Conservation (phyloP, 495 filamentous ascomycete species). For the Tirmania nivea region DNA sequence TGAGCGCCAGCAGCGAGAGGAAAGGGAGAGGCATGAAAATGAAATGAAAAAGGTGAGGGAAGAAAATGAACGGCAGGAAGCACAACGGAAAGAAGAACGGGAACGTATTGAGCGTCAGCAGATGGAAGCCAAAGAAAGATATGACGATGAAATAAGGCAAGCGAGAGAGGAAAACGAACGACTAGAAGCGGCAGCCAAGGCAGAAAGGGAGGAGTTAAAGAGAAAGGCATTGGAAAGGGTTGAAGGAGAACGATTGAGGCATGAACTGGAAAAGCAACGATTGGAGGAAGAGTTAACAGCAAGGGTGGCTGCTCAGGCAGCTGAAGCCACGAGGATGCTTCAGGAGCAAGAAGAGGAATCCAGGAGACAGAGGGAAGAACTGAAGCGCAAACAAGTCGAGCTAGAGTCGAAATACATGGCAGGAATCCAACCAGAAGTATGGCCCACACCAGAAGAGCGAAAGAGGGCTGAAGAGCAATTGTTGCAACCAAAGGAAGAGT, state of each 20-base stretch:
- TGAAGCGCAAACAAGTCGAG: not conserved
- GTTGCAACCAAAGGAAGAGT: not conserved
- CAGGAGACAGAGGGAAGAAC: not conserved
- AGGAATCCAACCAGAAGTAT: conserved; percentile 3
- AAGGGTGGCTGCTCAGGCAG: not conserved
- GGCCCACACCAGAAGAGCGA: conserved; percentile 2
- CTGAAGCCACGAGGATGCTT: not conserved
- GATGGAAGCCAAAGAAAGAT: not conserved
- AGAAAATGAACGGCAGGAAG: not conserved
- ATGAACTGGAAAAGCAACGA: not conserved
- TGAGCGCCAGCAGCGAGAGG: not conserved
- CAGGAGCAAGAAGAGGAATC: not conserved
- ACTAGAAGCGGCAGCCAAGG: not conserved
- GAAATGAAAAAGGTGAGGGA: too few relatives aligned
- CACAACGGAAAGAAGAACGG: not conserved
- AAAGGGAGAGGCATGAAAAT: not conserved
- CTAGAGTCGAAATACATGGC: not conserved
- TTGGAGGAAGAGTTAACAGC: not conserved
- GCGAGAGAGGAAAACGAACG: not conserved
- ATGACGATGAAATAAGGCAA: not conserved
- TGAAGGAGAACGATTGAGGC: not conserved
- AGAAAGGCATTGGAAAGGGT: not conserved
- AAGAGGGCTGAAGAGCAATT: not conserved
- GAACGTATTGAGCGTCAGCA: not conserved
- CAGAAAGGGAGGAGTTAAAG: not conserved